Conservation (phyloP, 495 filamentous ascomycete species). For the Penicillium longicatenatum region DNA sequence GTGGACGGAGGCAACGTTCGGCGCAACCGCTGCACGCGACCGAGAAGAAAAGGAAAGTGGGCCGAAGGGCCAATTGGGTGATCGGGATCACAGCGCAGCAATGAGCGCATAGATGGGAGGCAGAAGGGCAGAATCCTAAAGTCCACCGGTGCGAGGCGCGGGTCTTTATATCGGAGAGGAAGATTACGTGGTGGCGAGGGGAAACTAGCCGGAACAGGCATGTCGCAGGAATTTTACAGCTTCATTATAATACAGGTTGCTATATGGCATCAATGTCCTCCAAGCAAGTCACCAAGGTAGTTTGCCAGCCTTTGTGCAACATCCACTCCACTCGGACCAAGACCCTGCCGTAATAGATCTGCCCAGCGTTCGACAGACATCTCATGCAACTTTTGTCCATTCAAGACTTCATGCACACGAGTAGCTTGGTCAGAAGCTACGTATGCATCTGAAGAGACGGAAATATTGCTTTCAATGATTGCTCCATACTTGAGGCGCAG, state of each 20-base stretch:
- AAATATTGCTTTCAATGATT: conserved; percentile 48
- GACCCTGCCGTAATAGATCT: conserved; percentile 27
- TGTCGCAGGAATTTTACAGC: conserved; percentile 10
- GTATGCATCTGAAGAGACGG: conserved; percentile 36
- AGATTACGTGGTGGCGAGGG: too few species aligned
- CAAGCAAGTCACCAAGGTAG: conserved; percentile 22
- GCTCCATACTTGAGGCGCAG: conserved; percentile 46
- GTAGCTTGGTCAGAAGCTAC: conserved; percentile 38
- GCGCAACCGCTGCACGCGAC: too few species aligned
- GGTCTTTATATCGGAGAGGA: too few species aligned
- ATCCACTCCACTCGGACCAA: conserved; percentile 15
- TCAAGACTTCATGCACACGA: conserved; percentile 39
- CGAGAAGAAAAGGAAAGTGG: too few species aligned
- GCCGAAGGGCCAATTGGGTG: too few species aligned
- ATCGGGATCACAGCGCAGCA: too few species aligned
- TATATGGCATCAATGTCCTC: conserved; percentile 16
- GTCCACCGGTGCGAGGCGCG: too few species aligned
- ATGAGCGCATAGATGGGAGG: too few species aligned
- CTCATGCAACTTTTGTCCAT: conserved; percentile 45
- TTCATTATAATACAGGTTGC: conserved; percentile 1
- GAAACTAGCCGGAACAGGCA: too few species aligned
- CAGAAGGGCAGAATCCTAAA: too few species aligned
- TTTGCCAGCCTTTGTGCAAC: conserved; percentile 21
- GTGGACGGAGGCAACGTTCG: too few species aligned
- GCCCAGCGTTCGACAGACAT: conserved; percentile 37